Conservation (phyloP, 73 alveolate genomes). For the Symbiodinium natans region DNA sequence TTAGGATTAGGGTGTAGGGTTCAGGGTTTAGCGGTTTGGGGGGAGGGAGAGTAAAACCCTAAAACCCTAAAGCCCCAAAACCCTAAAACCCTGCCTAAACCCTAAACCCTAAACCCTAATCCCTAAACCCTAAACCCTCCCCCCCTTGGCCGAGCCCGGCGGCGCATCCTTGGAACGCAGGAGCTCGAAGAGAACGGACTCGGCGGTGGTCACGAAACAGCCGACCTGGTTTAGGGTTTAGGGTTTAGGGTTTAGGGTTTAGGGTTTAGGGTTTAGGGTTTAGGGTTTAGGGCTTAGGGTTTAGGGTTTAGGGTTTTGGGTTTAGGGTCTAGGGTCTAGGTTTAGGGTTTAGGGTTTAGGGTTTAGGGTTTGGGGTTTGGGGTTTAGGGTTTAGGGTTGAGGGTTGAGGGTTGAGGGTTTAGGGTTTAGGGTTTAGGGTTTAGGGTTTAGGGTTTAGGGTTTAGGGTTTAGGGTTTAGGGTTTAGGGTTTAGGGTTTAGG, state of each 20-base stretch:
- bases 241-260: not conserved
- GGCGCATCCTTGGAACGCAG: conserved; percentile 65
- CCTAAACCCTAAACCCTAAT: not conserved
- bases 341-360: not conserved
- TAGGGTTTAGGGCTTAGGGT: not conserved
- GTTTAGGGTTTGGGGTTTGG: not conserved
- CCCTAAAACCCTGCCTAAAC: too few species aligned
- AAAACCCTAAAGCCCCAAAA: not conserved
- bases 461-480: too few species aligned
- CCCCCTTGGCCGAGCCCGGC: not conserved
- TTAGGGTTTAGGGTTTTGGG: too few species aligned
- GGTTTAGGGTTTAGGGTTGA: not conserved
- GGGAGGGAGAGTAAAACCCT: too few species aligned
- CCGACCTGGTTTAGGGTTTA: conserved; percentile 49
- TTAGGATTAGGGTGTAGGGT: too few species aligned
- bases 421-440: not conserved
- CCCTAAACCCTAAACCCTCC: not conserved
- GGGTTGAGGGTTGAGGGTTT: not conserved
- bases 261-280: not conserved
- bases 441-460: too few species aligned
- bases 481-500: too few species aligned
- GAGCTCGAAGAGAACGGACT: conserved; percentile 76
- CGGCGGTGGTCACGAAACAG: conserved; percentile 67
- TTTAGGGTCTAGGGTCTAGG: not conserved
- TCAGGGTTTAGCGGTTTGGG: too few species aligned